phyloP scores from a whole-genome alignment of 352 stramenopile species.

The Phytopythium ostracodes region DNA sequence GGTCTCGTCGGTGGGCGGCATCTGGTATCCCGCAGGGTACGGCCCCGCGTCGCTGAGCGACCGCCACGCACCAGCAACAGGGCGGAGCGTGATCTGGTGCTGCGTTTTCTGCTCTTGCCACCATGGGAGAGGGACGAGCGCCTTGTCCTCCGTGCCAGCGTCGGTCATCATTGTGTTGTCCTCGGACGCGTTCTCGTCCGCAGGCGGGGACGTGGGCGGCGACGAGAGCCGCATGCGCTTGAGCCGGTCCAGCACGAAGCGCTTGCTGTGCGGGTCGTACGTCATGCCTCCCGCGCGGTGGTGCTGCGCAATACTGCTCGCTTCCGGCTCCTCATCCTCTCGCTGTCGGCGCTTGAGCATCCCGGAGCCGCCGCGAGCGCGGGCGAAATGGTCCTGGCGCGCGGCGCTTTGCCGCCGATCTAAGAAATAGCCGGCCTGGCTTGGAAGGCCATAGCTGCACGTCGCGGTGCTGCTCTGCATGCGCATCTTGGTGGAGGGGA shows the following conservation, averaged over 20 bases:
- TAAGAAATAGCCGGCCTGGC: slow-evolving; percentile 33
- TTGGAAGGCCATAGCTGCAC: slow-evolving; percentile 37
- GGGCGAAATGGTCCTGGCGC: slow-evolving; percentile 51
- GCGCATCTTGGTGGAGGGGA: slow-evolving; percentile 15
- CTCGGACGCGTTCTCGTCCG: slow-evolving; percentile 13
- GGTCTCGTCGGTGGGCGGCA: slow-evolving; percentile 17
- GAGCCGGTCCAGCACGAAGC: slow-evolving; percentile 46
- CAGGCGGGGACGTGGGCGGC: slow-evolving; percentile 19
- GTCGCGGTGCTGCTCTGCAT: slow-evolving; percentile 20
- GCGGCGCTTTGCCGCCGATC: slow-evolving; percentile 33
- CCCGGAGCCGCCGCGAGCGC: slow-evolving; percentile 17
- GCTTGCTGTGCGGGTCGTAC: slow-evolving; percentile 2
- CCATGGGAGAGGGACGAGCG: background rate
- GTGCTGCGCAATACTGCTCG: background rate
- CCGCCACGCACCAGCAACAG: background rate
- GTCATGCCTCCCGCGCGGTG: background rate
- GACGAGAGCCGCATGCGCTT: slow-evolving; percentile 72
- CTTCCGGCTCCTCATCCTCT: slow-evolving; percentile 18
- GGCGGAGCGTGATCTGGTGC: background rate
- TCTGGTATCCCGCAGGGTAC: slow-evolving; percentile 2
- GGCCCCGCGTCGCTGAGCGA: background rate
- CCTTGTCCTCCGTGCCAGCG: slow-evolving; percentile 7
- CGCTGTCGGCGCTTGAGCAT: slow-evolving; percentile 40
- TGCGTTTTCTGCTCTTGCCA: background rate
- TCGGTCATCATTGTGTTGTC: slow-evolving; percentile 27